Percentiles rank a stretch among this genome's conserved stretches.
Conservation (phyloP, 805 yeast species). For the Yamadazyma ubonensis region DNA sequence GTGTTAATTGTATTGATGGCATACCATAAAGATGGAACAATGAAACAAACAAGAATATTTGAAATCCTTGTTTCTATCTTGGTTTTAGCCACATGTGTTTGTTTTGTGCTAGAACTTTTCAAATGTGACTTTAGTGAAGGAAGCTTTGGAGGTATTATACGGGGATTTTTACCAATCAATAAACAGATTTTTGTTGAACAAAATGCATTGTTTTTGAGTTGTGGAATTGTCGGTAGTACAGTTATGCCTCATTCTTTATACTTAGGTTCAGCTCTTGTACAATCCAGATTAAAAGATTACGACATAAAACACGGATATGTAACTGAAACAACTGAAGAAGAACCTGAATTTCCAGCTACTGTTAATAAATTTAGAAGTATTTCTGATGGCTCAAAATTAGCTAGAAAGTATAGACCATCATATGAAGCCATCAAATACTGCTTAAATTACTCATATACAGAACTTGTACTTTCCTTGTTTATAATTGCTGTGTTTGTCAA, state of each 20-base stretch:
- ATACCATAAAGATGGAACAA: conserved; percentile 80
- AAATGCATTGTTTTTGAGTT: conserved; percentile 42
- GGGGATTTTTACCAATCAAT: conserved; percentile 46
- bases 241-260: conserved; percentile 49
- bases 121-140: conserved; percentile 53
- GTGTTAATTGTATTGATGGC: conserved; percentile 85
- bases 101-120: conserved; percentile 72
- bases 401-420: conserved; percentile 62
- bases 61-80: conserved; percentile 78
- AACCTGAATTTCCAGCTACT: conserved; percentile 16
- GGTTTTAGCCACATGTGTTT: conserved; percentile 78
- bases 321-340: conserved; percentile 4
- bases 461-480: conserved; percentile 75
- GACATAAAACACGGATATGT: conserved; percentile 34
- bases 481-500: conserved; percentile 92
- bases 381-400: conserved; percentile 13
- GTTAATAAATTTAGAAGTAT: conserved; percentile 18
- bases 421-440: conserved; percentile 77
- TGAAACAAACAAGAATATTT: conserved; percentile 72
- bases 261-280: conserved; percentile 46
- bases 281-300: conserved; percentile 42
- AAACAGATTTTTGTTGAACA: conserved; percentile 30
- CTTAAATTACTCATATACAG: conserved; percentile 78
- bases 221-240: conserved; percentile 48
- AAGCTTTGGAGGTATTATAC: conserved; percentile 49